A percentile compares a stretch with the other conserved stretches of the same genome.
phyloP scores from a whole-genome alignment of 2,329 filamentous ascomycete species.

The Fusarium newnesense region DNA sequence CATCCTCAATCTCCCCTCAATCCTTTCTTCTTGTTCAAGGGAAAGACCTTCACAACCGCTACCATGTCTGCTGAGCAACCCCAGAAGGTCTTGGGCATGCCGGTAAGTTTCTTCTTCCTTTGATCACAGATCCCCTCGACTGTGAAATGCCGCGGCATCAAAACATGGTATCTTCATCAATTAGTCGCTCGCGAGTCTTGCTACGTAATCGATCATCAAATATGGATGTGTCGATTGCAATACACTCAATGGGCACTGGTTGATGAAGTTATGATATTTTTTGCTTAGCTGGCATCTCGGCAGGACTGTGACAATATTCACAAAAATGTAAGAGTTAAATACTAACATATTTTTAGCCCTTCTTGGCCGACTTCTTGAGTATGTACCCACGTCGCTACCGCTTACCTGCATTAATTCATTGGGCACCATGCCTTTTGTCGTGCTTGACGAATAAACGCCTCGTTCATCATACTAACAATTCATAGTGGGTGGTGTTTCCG shows the following conservation, averaged over 20 bases:
- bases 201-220: conserved; percentile 32
- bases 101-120: conserved; percentile 60
- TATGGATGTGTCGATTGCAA: not conserved
- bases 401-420: conserved; percentile 9
- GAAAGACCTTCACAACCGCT: conserved; percentile 54
- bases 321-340: not conserved
- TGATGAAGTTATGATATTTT: not conserved
- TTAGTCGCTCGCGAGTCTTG: not conserved
- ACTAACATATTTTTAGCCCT: conserved; percentile 69
- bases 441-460: conserved; percentile 6
- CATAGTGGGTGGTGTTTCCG: conserved; percentile 98
- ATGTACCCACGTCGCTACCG: conserved; percentile 62
- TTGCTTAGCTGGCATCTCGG: conserved; percentile 9
- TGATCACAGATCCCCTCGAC: conserved; percentile 15
- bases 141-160: conserved; percentile 47
- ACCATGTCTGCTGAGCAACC: conserved; percentile 68
- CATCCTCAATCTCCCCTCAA: conserved; percentile 69
- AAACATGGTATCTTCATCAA: conserved; percentile 26
- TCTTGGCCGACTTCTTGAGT: conserved; percentile 99
- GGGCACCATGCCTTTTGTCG: not conserved
- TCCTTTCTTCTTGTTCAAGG: conserved; percentile 62
- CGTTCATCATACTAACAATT: conserved; percentile 24
- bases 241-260: not conserved
- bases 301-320: not conserved
- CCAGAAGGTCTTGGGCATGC: conserved; percentile 73